Conservation (phyloP, 108 stramenopile species). For the Epithemia pelagica region DNA sequence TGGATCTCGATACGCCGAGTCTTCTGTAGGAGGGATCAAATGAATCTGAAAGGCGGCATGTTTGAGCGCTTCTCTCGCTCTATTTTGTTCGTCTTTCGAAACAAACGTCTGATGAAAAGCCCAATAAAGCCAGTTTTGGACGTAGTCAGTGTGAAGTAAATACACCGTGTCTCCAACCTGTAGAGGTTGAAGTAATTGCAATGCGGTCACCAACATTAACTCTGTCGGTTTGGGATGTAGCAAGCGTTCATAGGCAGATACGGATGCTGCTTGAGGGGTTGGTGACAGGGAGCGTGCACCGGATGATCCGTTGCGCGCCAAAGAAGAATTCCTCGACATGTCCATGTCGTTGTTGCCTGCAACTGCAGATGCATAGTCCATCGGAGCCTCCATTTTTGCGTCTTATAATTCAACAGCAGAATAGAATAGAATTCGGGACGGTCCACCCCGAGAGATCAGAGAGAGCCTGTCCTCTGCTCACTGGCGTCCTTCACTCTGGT, state of each 20-base stretch:
- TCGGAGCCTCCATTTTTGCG: neutral
- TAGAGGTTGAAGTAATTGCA: constrained; percentile 36
- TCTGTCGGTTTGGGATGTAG: constrained; percentile 30
- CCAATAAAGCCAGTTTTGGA: constrained; percentile 70
- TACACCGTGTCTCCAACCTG: constrained; percentile 30
- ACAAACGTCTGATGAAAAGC: constrained; percentile 42
- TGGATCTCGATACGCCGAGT: constrained; percentile 36
- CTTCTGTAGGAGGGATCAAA: constrained; percentile 22
- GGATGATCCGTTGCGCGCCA: neutral
- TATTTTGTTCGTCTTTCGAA: constrained; percentile 15
- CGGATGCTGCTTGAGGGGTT: neutral
- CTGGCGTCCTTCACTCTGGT: too few species aligned
- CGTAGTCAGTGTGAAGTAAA: constrained; percentile 42
- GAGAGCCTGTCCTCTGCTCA: too few species aligned
- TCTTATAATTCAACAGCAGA: too few species aligned
- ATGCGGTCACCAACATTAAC: constrained; percentile 29
- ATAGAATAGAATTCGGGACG: too few species aligned
- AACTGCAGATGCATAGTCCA: neutral
- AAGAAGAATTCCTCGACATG: neutral
- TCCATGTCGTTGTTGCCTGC: neutral
- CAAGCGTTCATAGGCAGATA: neutral
- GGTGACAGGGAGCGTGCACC: neutral
- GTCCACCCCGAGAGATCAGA: too few species aligned
- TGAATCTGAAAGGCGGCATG: constrained; percentile 27
- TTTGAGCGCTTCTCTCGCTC: constrained; percentile 29